These are phyloP conservation scores for Glonium stellatum DNA, from an alignment of 495 filamentous ascomycete genomes.

Conservation along the genomic window DNA sequence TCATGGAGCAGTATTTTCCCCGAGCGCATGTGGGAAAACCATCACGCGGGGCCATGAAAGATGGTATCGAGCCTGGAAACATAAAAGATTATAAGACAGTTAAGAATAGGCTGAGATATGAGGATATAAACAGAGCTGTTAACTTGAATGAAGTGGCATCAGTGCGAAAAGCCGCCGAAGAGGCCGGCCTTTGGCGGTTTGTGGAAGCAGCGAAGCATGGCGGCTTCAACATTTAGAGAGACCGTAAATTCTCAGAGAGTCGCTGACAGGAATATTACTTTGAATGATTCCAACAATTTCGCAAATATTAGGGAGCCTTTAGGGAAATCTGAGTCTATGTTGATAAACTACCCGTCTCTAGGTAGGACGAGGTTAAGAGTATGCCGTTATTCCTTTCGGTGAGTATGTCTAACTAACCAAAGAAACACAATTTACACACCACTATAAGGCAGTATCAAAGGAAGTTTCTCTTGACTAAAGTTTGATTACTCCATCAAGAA, in stretches of 20 bases:
- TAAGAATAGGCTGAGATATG: slow-evolving; percentile 53
- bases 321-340: too few species aligned
- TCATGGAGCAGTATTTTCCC: slow-evolving; percentile 68
- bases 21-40: slow-evolving; percentile 69
- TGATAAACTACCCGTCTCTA: too few species aligned
- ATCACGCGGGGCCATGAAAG: slow-evolving; percentile 35
- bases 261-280: not conserved
- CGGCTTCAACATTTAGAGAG: slow-evolving; percentile 59
- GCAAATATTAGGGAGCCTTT: too few species aligned
- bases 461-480: too few species aligned
- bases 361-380: too few species aligned
- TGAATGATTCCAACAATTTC: not conserved
- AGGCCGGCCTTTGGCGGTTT: slow-evolving; percentile 68
- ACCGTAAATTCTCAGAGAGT: not conserved
- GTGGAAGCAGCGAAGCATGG: slow-evolving; percentile 61
- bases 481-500: too few species aligned
- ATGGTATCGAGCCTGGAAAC: slow-evolving; percentile 21
- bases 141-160: slow-evolving; percentile 52
- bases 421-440: too few species aligned
- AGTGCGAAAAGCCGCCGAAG: slow-evolving; percentile 56
- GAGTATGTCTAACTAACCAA: too few species aligned
- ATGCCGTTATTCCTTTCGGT: too few species aligned
- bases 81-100: slow-evolving; percentile 13
- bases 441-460: too few species aligned
- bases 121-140: slow-evolving; percentile 67